phyloP scores from a whole-genome alignment of 306 rosid genomes.

The Sindora glabra region DNA sequence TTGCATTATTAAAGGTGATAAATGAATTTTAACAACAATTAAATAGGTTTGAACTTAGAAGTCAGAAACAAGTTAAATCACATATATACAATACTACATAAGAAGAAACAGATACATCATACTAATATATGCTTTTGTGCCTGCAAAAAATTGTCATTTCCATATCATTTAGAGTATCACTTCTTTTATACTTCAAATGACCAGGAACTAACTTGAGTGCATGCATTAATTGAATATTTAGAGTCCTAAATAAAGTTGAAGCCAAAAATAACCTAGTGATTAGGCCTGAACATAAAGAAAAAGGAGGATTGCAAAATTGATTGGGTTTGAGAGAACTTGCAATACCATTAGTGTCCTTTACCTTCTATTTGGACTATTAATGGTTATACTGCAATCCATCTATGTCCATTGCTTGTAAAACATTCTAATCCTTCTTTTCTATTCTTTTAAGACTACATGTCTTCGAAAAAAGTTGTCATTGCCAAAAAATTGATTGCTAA shows the following conservation, averaged over 20 bases:
- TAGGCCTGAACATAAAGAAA: slow-evolving; percentile 26
- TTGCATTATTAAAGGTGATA: too few species aligned
- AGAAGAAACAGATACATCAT: too few species aligned
- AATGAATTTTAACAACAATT: too few species aligned
- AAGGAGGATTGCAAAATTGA: slow-evolving; percentile 38
- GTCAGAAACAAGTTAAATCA: too few species aligned
- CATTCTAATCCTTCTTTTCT: slow-evolving; percentile 27
- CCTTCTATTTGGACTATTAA: slow-evolving; percentile 38
- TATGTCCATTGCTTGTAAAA: slow-evolving; percentile 45
- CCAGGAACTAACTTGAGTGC: slow-evolving; percentile 37
- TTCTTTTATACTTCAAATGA: slow-evolving; percentile 19
- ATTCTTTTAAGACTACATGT: slow-evolving; percentile 14
- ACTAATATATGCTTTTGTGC: too few species aligned
- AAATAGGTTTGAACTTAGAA: too few species aligned
- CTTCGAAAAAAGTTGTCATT: slow-evolving; percentile 41
- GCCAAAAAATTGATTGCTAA: slow-evolving; percentile 49
- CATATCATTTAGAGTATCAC: not conserved
- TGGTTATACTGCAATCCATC: slow-evolving; percentile 30
- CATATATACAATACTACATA: too few species aligned
- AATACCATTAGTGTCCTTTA: slow-evolving; percentile 27
- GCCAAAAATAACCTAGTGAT: slow-evolving; percentile 28
- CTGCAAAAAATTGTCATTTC: not conserved
- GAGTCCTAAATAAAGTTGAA: slow-evolving; percentile 33
- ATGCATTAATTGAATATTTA: slow-evolving; percentile 29
- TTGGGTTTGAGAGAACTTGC: slow-evolving; percentile 22